Evolutionary conservation across 148 eudicot genomes (phyloP).

Genomic region (Polygonum aviculare): DNA sequence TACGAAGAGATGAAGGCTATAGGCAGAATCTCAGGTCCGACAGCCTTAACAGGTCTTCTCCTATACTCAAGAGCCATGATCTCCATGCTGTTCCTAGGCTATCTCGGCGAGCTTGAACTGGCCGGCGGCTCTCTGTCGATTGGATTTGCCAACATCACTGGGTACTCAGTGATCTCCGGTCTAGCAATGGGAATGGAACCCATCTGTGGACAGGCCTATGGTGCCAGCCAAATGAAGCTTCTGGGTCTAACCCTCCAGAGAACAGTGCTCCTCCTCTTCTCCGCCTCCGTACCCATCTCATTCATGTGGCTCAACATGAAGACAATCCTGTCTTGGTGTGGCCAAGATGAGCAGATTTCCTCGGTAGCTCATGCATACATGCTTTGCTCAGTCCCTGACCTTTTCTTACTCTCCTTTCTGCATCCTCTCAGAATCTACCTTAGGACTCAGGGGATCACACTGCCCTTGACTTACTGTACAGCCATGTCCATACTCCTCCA

Average conservation of each 20-base stretch:
- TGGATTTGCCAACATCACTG: conserved; percentile 61
- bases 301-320: conserved; percentile 57
- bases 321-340: conserved; percentile 35
- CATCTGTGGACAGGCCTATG: conserved; percentile 63
- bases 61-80: conserved; percentile 55
- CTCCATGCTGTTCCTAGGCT: conserved; percentile 60
- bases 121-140: conserved; percentile 60
- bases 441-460: conserved; percentile 39
- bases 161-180: conserved; percentile 59
- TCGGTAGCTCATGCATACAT: conserved; percentile 42
- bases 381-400: conserved; percentile 47
- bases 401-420: conserved; percentile 45
- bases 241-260: conserved; percentile 49
- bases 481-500: conserved; percentile 34
- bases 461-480: conserved; percentile 47
- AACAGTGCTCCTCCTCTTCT: conserved; percentile 45
- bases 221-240: conserved; percentile 49
- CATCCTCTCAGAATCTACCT: conserved; percentile 50
- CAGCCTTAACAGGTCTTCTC: conserved; percentile 47
- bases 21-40: conserved; percentile 53
- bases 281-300: conserved; percentile 44
- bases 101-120: conserved; percentile 51
- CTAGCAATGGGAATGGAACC: conserved; percentile 71
- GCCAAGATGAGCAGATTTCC: conserved; percentile 46
- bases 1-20: conserved; percentile 47